Evolutionary conservation across 768 basidiomycete genomes (phyloP), one percentile per base, ranked within the genome.

Genomic region (Tulasnella sp.): DNA sequence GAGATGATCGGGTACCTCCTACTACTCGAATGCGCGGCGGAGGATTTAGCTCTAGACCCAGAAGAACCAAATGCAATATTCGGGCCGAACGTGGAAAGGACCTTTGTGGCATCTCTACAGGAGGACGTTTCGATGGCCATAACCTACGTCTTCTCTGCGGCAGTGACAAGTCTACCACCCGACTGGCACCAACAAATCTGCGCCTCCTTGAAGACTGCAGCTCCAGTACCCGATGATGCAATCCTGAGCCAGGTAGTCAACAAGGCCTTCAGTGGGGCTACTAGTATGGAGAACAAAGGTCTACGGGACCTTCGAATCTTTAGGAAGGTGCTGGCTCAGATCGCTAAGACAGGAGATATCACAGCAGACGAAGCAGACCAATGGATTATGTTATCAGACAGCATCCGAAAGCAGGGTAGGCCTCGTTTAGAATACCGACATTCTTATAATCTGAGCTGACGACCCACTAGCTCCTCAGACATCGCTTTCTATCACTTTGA

Each of bases 1-100:
- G 93, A 92, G 92, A 88, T 89, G 0, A 83, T 98, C 6, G 89
- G 90, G 12, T 93, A 95, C 83, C 86, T 95, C 77, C 85, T 94
- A 12, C 88, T 89, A 0, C 86, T 95, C 34, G 86, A 87, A 1
- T 83, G 91, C 7, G 92, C 92, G 80, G 91, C 91, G 0, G 86
- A 89, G 42, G 94, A 96, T 83, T 86, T 88, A 27, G 84, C 90
- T 36, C 87, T 88, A 38, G 85, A 92, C 0, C 90, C 90, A 14
- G 86, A 87, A 7, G 86, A 85, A 4, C 83, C 82, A 18, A 90
- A 87, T 83, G 86, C 89, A 0, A 85, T 91, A 0, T 92, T 93
- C 81, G 84, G 87, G 44, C 82, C 88, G 0, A 82, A 83, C 21
- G 82, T 84, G 0, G 85, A 83, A 0, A 81, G 89, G n/a, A 82